Base-by-base conservation (phyloP, 2,329 filamentous ascomycete genomes). In the Xylaria sp. region DNA sequence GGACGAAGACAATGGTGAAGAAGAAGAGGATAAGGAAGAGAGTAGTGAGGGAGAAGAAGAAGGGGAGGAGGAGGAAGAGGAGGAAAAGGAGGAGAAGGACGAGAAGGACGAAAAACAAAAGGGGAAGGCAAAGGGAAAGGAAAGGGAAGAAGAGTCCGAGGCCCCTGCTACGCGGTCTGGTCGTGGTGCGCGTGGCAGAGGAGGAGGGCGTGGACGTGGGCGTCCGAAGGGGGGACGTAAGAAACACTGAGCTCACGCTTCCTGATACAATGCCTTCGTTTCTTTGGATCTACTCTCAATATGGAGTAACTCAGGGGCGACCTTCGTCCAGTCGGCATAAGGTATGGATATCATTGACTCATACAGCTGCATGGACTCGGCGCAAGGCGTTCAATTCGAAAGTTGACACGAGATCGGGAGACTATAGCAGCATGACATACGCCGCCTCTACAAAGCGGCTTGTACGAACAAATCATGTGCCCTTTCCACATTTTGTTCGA, bases 221-320 rank as follows among this genome's bases (percentile, higher is more conserved):
- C 72, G 76, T 31, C 73, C 67, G 15, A 78, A 75, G 46, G 73
- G 66, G 0, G 71, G 75, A 1, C 71, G 76, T 1, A 77, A 76
- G 64, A 76, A 72, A 62, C 72, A 62, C 18, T 72, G 39, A 67
- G 37, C 5, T 20, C 25, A 10, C 7, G 23, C 23, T 25, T 25
- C 23, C 23, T 25, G 23, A 25, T 25, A 25, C 23, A 25, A n/a
- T n/a, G n/a, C n/a, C 28, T 20, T 7, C 4, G 2, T 13, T 5
- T 15, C 23, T 39, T 41, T 15, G 28, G 31, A 28, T 41, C 13
- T 41, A 7, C 31, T 28, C 4, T 28, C 28, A 3, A 2, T 28
- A 28, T 28, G 28, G 4, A 28, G 28, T 1, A 28, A 28, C 28
- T 1, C 4, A 3, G 28, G 4, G 4, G 28, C 3, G 10, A 3